Conservation (phyloP, 2,329 filamentous ascomycete genomes). For the Teratosphaeria zuluensis region DNA sequence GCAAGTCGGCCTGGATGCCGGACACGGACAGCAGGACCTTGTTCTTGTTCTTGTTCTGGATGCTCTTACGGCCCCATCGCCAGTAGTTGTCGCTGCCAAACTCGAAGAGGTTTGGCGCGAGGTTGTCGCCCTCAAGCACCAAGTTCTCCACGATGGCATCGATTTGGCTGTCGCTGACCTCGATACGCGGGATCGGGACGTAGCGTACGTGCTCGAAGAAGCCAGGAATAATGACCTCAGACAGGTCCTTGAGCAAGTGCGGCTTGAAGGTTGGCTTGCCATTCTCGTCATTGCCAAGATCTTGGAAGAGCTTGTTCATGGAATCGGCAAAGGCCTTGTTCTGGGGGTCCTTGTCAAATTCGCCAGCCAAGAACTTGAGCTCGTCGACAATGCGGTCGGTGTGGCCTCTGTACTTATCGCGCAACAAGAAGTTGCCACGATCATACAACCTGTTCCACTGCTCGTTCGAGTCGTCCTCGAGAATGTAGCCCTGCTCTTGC, state of each 20-base stretch:
- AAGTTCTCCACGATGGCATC: conserved; percentile 92
- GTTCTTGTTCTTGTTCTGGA: conserved; percentile 72
- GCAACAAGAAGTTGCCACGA: conserved; percentile 73
- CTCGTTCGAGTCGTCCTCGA: conserved; percentile 67
- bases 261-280: conserved; percentile 88
- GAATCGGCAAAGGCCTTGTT: conserved; percentile 73
- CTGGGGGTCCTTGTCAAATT: conserved; percentile 80
- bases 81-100: conserved; percentile 88
- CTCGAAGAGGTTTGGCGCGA: conserved; percentile 87
- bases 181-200: conserved; percentile 85
- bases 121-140: conserved; percentile 90
- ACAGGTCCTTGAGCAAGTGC: conserved; percentile 80
- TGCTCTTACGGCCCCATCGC: conserved; percentile 85
- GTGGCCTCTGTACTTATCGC: conserved; percentile 76
- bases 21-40: conserved; percentile 76
- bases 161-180: conserved; percentile 74
- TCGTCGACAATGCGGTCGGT: conserved; percentile 83
- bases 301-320: conserved; percentile 74
- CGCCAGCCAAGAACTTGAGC: conserved; percentile 75
- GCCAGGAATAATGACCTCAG: conserved; percentile 73
- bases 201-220: conserved; percentile 80
- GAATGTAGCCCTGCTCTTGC: conserved; percentile 81
- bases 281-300: conserved; percentile 77
- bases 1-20: conserved; percentile 83
- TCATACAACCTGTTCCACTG: conserved; percentile 84